Evolutionary conservation across 768 basidiomycete genomes (phyloP), one percentile per base, ranked within the genome.

Genomic region (Aureoboletus auriporus): DNA sequence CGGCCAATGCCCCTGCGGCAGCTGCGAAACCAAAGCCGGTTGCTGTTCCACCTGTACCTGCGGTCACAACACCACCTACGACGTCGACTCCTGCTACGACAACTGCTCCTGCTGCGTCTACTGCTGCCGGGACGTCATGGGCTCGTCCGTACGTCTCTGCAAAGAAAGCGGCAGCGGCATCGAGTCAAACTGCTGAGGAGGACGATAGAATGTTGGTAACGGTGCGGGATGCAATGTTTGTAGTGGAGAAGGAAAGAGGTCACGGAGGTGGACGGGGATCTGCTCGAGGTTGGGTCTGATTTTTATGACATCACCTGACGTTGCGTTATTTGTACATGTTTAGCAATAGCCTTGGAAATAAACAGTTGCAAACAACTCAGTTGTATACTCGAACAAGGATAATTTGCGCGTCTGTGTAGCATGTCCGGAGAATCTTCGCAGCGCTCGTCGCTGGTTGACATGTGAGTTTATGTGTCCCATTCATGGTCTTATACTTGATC

Each of bases 211-310:
- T 75, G 44, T 52, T 74, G 16, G 71, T 93, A 43, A 89, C 85
- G 3, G 71, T 91, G 69, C 72, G 82, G 33, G 92, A 94, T 68
- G 84, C 89, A 3, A 74, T 93, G 75, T 93, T 93, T 65, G 89
- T 89, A 10, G 73, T 94, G 47, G 86, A 89, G 63, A 84, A 80
- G 58, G 89, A 93, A 66, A 70, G 82, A 39, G 89, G 88, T 6
- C 89, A 93, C 63, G 89, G 89, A 23, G 89, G 84, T 27, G 89
- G 90, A 7, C 71, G 80, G 49, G 89, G 89, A 4, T 77, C 87
- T 33, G 88, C 87, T 16, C 73, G 77, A 37, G 84, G 85, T 33
- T 88, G 81, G 82, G 75, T 75, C 30, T 82, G 56, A 67, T 37
- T 35, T 37, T 26, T 3, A 14, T 12, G 11, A 29, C 3, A 31